These are phyloP conservation scores for Cladosporium cucumerinum DNA, from an alignment of 2,329 filamentous ascomycete genomes.

Conservation along the genomic window DNA sequence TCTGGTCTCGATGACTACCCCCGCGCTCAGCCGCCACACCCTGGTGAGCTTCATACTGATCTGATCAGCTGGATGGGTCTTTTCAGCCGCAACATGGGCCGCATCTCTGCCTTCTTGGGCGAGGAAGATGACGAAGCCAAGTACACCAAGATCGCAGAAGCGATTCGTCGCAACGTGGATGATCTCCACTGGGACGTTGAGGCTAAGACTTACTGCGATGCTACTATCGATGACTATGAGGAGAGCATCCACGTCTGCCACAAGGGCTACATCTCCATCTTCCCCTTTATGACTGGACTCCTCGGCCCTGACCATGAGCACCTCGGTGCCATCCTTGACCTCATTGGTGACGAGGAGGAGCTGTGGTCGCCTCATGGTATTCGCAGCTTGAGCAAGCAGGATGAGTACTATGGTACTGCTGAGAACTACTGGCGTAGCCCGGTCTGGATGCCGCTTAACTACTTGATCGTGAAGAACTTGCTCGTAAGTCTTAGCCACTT, in stretches of 20 bases:
- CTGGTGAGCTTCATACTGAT: constrained; percentile 92
- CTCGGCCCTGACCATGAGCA: constrained; percentile 69
- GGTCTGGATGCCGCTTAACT: constrained; percentile 96
- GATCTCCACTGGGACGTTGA: constrained; percentile 89
- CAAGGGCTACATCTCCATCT: constrained; percentile 91
- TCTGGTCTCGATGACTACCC: constrained; percentile 97
- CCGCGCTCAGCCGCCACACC: constrained; percentile 86
- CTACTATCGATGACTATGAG: constrained; percentile 91
- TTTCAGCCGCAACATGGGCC: constrained; percentile 82
- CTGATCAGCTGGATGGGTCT: constrained; percentile 96
- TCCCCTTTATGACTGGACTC: constrained; percentile 85
- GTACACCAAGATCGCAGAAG: constrained; percentile 68
- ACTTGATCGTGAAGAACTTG: constrained; percentile 75
- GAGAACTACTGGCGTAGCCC: constrained; percentile 98
- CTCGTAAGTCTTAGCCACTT: constrained; percentile 54
- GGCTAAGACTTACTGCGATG: constrained; percentile 84
- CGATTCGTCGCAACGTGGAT: constrained; percentile 80
- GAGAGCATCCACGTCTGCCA: constrained; percentile 88
- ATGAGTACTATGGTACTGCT: constrained; percentile 78
- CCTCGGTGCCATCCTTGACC: constrained; percentile 69
- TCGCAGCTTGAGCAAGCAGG: constrained; percentile 79
- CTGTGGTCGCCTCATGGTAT: constrained; percentile 91
- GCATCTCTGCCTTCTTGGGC: constrained; percentile 72
- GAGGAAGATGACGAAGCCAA: constrained; percentile 72
- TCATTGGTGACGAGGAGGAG: constrained; percentile 76